Evolutionary conservation across 2,329 filamentous ascomycete species (phyloP), one percentile per base, ranked within the genome.

Genomic region (Cordyceps farinosa): DNA sequence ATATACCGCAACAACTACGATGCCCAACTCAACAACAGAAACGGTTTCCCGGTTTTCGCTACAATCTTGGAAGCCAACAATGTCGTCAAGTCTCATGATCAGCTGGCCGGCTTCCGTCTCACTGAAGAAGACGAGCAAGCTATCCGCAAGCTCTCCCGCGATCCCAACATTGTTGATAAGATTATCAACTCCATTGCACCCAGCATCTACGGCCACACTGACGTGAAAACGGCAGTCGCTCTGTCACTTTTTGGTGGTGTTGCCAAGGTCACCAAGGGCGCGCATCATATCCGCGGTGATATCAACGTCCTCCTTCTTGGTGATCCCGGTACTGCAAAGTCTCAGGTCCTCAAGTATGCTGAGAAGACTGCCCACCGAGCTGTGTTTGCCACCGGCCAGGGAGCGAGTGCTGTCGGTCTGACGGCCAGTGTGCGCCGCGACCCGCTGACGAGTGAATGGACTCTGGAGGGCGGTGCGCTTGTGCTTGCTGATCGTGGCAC

Each of bases 1-100:
- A 91, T 97, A 69, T 99, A 99, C 79, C 89, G 92, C 70, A 99
- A 99, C 81, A 98, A 96, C 79, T 99, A 97, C 72, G 94, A 98
- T 74, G 93, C 95, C 3, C 92, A 96, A 70, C 84, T 99, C 61
- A 99, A 99, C 79, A 98, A 97, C 80, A 94, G 95, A 72, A 99
- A 98, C 73, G 95, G 95, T 5, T 98, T 99, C 78, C 95, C 95
- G 0, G 95, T 99, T 42, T 99, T 99, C 76, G 94, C 95, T 5
- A 99, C 95, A 0, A 95, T 99, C 64, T 84, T 99, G 5, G 95
- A 99, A 76, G 96, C 96, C 32, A 99, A 99, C 77, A 93, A 99
- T 69, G 87, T 98, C 5, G 89, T 98, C 77, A 99, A 99, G 77
- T 89, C 94, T 0, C 95, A 99, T 73, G 95, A 99, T 74, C 93